phyloP scores from a whole-genome alignment of 768 basidiomycete species.

The Pisolithus marmoratus region DNA sequence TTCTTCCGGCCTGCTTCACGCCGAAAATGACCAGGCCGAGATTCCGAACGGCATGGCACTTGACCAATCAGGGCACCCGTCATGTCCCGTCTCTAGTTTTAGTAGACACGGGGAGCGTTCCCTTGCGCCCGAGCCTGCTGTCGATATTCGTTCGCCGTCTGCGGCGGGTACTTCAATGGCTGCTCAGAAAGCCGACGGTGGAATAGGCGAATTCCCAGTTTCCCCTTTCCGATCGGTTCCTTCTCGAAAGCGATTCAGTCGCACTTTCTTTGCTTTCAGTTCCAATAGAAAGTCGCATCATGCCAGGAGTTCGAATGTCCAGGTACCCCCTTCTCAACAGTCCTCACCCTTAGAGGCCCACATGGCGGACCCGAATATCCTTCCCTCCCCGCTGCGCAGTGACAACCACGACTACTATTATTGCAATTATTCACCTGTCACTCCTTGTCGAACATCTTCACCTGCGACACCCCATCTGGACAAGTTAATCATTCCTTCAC shows the following conservation, averaged over 20 bases:
- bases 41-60: constrained; percentile 27
- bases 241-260: constrained; percentile 40
- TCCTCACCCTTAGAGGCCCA: constrained; percentile 8
- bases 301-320: constrained; percentile 13
- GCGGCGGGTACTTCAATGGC: constrained; percentile 37
- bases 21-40: constrained; percentile 31
- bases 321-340: constrained; percentile 8
- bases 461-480: constrained; percentile 10
- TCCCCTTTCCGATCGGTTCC: constrained; percentile 16
- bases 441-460: constrained; percentile 13
- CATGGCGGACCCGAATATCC: constrained; percentile 4
- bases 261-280: constrained; percentile 26
- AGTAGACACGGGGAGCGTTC: constrained; percentile 11
- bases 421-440: constrained; percentile 43
- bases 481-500: constrained; percentile 9
- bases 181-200: constrained; percentile 45
- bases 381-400: constrained; percentile 18
- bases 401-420: constrained; percentile 46
- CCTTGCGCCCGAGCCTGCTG: constrained; percentile 1
- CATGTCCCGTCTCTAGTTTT: background rate
- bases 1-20: constrained; percentile 13
- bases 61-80: background rate
- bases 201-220: constrained; percentile 61
- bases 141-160: constrained; percentile 11
- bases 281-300: constrained; percentile 17